A percentile compares a stretch with the other conserved stretches of the same genome.
Evolutionary conservation across 139 green algal genomes (phyloP).

Genomic region (Desmodesmus armatus): DNA sequence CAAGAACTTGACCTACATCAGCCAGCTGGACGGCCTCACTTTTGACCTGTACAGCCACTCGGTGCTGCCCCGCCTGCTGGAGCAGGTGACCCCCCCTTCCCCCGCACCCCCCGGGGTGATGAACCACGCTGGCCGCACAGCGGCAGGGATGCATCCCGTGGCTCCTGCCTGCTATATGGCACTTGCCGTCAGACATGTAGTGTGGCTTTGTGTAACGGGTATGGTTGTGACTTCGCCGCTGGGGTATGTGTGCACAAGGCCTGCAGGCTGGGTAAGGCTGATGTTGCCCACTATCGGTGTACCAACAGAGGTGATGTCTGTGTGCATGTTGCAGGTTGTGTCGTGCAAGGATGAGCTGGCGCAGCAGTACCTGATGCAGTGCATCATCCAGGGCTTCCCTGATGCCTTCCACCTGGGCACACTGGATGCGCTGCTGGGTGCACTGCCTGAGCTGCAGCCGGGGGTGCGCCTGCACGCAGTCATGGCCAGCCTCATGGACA

Average conservation of each 20-base stretch:
- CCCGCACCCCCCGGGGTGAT: too few species aligned
- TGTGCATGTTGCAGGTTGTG: slow-evolving; percentile 80
- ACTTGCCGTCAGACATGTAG: too few species aligned
- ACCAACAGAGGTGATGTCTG: not conserved
- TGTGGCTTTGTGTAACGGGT: too few species aligned
- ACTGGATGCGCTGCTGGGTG: slow-evolving; percentile 84
- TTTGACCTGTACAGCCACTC: slow-evolving; percentile 86
- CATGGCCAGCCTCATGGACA: slow-evolving; percentile 83
- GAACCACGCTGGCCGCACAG: too few species aligned
- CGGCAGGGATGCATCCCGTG: too few species aligned
- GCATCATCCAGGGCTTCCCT: slow-evolving; percentile 82
- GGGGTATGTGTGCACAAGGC: too few species aligned
- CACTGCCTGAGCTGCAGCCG: slow-evolving; percentile 89
- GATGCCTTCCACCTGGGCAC: slow-evolving; percentile 97
- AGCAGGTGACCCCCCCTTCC: slow-evolving; percentile 42
- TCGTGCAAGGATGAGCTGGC: slow-evolving; percentile 97
- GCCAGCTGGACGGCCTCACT: slow-evolving; percentile 93
- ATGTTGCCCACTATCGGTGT: slow-evolving; percentile 6
- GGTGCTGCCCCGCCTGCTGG: slow-evolving; percentile 62
- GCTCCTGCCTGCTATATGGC: too few species aligned
- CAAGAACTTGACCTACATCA: slow-evolving; percentile 97
- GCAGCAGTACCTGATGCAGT: slow-evolving; percentile 99
- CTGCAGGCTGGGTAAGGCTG: too few species aligned
- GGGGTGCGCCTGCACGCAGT: slow-evolving; percentile 77
- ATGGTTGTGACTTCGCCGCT: too few species aligned